phyloP scores from a whole-genome alignment of 192 early-diverging fungal genomes.

The Coemansia sp. region DNA sequence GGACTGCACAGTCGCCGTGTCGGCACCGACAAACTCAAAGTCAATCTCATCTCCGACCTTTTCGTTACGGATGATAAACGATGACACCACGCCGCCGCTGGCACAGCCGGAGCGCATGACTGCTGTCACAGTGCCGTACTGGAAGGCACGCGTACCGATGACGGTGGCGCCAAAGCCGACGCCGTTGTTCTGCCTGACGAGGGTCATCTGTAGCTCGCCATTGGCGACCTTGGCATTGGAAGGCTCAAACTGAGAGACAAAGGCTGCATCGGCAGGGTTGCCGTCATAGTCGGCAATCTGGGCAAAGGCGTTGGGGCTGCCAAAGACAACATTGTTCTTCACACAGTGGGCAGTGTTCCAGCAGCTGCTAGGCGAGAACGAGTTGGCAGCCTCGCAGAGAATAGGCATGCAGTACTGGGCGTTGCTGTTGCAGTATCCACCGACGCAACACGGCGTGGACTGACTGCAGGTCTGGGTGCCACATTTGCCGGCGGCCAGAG shows the following conservation, averaged over 20 bases:
- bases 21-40: constrained; percentile 60
- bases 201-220: constrained; percentile 43
- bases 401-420: constrained; percentile 41
- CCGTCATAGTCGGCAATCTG: constrained; percentile 51
- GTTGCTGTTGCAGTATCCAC: constrained; percentile 41
- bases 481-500: constrained; percentile 37
- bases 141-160: constrained; percentile 55
- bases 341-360: constrained; percentile 48
- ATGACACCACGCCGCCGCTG: constrained; percentile 57
- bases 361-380: constrained; percentile 40
- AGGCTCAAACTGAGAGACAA: constrained; percentile 58
- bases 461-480: constrained; percentile 36
- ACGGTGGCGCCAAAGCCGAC: constrained; percentile 61
- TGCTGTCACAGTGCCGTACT: constrained; percentile 58
- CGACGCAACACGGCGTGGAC: constrained; percentile 44
- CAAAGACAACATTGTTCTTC: constrained; percentile 32
- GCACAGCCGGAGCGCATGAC: constrained; percentile 55
- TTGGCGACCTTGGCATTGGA: constrained; percentile 49
- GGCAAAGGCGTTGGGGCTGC: constrained; percentile 27
- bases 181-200: constrained; percentile 48
- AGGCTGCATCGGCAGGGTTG: constrained; percentile 50
- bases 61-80: constrained; percentile 59
- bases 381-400: constrained; percentile 46
- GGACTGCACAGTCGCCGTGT: constrained; percentile 55
- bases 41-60: constrained; percentile 60